A percentile compares a stretch with the other conserved stretches of the same genome.
phyloP scores from a whole-genome alignment of 306 rosid genomes.

The Pyrus betulifolia region DNA sequence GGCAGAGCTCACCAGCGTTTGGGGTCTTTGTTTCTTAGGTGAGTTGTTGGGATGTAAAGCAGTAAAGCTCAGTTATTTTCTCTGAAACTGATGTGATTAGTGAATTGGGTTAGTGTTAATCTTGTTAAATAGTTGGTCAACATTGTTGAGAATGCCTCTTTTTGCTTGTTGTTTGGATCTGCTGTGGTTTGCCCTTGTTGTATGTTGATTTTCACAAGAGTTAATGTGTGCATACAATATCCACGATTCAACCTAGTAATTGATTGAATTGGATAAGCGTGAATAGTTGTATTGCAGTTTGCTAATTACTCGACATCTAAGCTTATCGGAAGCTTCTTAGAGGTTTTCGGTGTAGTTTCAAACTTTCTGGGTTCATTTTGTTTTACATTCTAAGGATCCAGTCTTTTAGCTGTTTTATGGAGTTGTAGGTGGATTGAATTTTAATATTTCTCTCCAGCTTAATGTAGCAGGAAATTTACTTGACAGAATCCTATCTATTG shows the following conservation, averaged over 20 bases:
- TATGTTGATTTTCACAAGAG: background rate
- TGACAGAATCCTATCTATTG: conserved; percentile 2
- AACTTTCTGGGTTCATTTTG: background rate
- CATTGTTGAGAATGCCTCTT: conserved; percentile 1
- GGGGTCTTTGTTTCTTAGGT: conserved; percentile 76
- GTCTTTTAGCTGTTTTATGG: background rate
- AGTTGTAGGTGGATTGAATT: background rate
- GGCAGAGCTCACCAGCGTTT: conserved; percentile 83
- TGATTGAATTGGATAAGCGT: background rate
- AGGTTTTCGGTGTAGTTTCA: background rate
- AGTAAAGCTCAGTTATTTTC: background rate
- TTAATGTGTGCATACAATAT: background rate
- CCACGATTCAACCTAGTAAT: background rate
- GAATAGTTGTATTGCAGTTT: background rate
- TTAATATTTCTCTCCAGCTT: background rate
- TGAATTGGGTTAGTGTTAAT: background rate
- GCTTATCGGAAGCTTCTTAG: background rate
- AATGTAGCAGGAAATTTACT: background rate
- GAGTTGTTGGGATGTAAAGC: conserved; percentile 14
- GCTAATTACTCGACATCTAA: background rate
- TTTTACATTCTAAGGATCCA: background rate
- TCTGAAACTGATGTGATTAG: background rate
- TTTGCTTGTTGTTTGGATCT: conserved; percentile 19
- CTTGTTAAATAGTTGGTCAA: background rate
- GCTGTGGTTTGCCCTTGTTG: background rate